Base-by-base conservation (phyloP, 306 rosid species). In the Vicia faba region DNA sequence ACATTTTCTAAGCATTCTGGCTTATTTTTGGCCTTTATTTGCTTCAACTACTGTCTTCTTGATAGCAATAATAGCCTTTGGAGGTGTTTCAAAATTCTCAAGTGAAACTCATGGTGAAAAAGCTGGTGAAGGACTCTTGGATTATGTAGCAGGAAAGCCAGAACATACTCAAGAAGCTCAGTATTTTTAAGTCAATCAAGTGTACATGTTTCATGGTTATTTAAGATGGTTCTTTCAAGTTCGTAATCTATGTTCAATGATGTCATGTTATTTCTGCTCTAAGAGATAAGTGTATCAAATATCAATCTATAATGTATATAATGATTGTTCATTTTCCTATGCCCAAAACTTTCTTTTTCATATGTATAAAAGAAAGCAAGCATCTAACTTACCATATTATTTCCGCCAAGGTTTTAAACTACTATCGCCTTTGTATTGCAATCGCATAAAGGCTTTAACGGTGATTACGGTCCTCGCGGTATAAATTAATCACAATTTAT, bases 1-100 rank as follows among this genome's bases (percentile, higher is more conserved):
- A 1, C 48, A 82, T 45, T 43, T 89, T 36, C n/a, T 84, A 7
- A 78, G 55, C 59, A 81, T 92, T 62, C 20, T 92, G 69, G 85
- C 85, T 20, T 89, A 75, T 71, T 92, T 92, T 71, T 89, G 91
- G 98, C 96, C 95, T 36, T 85, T 92, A 50, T 83, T 92, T 55
- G 92, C 85, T 62, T 89, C 96, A 57, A 92, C 96, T 4, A 76
- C 91, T 5, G 80, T 85, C 0, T 85, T 92, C 59, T 58, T 92
- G 76, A 74, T 80, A n/a, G 57, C 69, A 15, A 77, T 84, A 55
- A 43, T 80, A 31, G 87, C 81, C 70, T 86, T 92, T 66, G 86
- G 89, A 54, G 91, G 95, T 4, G 71, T 85, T 68, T 77, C 92
- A 8, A 84, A 78, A 70, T 36, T 80, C 51, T 71, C 95, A 18